Conservation (phyloP, 1,139 yeast genomes). For the Sugiyamaella grinbergsii region DNA sequence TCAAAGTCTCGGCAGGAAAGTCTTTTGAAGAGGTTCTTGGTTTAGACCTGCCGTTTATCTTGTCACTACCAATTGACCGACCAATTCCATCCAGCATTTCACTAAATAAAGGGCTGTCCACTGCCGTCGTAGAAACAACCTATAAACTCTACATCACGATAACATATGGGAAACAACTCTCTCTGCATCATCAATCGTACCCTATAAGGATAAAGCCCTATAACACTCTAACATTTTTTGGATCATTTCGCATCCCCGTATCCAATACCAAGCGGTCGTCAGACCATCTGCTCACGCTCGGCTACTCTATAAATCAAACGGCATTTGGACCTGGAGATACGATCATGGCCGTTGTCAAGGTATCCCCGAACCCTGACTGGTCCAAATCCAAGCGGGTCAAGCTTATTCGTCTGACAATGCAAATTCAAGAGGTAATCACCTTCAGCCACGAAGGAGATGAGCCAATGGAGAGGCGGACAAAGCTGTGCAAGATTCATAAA, state of each 20-base stretch:
- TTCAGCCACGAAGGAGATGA: slow-evolving; percentile 41
- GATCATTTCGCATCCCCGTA: slow-evolving; percentile 41
- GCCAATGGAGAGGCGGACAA: slow-evolving; percentile 38
- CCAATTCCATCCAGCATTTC: slow-evolving; percentile 44
- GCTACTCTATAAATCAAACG: slow-evolving; percentile 41
- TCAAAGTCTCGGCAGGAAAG: slow-evolving; percentile 34
- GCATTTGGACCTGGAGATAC: slow-evolving; percentile 47
- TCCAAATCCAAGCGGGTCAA: slow-evolving; percentile 43
- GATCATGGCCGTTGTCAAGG: slow-evolving; percentile 38
- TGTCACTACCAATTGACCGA: slow-evolving; percentile 41
- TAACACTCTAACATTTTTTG: slow-evolving; percentile 46
- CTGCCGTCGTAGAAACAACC: slow-evolving; percentile 38
- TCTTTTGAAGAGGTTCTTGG: slow-evolving; percentile 39
- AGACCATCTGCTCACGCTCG: slow-evolving; percentile 44
- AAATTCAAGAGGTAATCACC: slow-evolving; percentile 42
- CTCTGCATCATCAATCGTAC: slow-evolving; percentile 36
- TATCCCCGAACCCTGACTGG: slow-evolving; percentile 45
- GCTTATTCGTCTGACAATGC: slow-evolving; percentile 42
- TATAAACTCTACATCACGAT: slow-evolving; percentile 43
- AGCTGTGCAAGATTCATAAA: slow-evolving; percentile 38
- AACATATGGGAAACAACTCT: slow-evolving; percentile 33
- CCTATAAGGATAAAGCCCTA: slow-evolving; percentile 45
- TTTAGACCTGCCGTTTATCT: slow-evolving; percentile 45
- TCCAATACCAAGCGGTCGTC: slow-evolving; percentile 36
- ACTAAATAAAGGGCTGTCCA: slow-evolving; percentile 33